Evolutionary conservation across 768 basidiomycete species (phyloP).

Genomic region (Mycena albidolilacea): DNA sequence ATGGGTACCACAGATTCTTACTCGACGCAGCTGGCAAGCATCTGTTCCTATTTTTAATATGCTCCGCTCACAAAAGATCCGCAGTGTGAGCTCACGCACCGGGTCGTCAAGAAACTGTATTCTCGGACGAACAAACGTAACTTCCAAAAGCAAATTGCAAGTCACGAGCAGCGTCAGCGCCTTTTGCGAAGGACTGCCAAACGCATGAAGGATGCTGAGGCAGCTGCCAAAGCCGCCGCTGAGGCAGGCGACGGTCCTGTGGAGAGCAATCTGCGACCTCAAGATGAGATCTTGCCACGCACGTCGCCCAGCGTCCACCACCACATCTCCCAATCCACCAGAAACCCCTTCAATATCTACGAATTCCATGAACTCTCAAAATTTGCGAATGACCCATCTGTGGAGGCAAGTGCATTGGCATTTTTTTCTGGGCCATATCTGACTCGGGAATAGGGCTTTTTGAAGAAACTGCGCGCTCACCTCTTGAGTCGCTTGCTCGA

Average conservation of each 20-base stretch:
- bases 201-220: not conserved
- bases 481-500: not conserved
- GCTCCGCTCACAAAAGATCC: not conserved
- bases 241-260: not conserved
- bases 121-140: constrained; percentile 45
- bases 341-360: not conserved
- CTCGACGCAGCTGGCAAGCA: constrained; percentile 44
- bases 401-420: not conserved
- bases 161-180: constrained; percentile 1
- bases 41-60: not conserved
- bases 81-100: constrained; percentile 53
- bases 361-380: not conserved
- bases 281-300: not conserved
- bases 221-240: not conserved
- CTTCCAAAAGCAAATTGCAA: constrained; percentile 40
- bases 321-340: not conserved
- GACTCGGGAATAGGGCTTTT: not conserved
- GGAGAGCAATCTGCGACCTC: not conserved
- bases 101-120: constrained; percentile 47
- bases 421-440: not conserved
- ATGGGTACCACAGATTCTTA: constrained; percentile 46
- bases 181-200: not conserved
- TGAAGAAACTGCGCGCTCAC: not conserved
- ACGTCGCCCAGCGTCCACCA: not conserved
- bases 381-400: not conserved